Base-by-base conservation (phyloP, 192 early-diverging fungal species). In the Backusella morwellensis region DNA sequence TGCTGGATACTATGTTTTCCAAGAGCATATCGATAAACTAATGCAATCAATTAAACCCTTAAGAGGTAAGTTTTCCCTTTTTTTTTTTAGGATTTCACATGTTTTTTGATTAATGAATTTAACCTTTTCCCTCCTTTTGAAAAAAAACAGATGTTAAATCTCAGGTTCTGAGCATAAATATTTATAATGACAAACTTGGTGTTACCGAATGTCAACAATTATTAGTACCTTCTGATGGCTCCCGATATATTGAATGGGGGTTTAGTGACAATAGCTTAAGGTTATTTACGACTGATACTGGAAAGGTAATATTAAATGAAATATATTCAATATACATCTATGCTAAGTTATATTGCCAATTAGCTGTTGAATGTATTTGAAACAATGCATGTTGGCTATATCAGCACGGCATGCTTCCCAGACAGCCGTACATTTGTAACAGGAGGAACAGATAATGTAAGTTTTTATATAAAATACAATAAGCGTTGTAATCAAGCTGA, bases 241-340 rank as follows among this genome's bases (percentile, higher is more conserved):
- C 41, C 5, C 81, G 82, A 42, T 91, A 87, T 68, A 81, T 91
- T 7, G 89, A 91, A 71, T 91, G 90, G 90, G 90, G 90, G 19
- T 91, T 79, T 71, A 78, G 86, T 0, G 90, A 91, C 70, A 86
- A 85, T 50, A 87, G 88, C 71, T 70, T 90, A 19, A 86, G 90
- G 41, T 68, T 91, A 17, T 87, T 81, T 74, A 42, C 77, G 63
- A 83, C 82, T 0, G 88, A 91, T 1, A 83, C 83, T 7, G 81
- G 80, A 76, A 89, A 87, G 77, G 84, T 86, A 83, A 56, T 11
- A 11, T 59, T 59, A 59, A 63, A 63, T 63, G 15, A 26, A 35
- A 0, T 4, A 56, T 3, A 70, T 74, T 29, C 4, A 44, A 44
- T 19, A 17, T 17, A 17, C 42, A 44, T 14, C 9, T 63, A 63